Evolutionary conservation across 1,284 basidiomycete genomes (phyloP).

Genomic region (Rhodotorula sp.): DNA sequence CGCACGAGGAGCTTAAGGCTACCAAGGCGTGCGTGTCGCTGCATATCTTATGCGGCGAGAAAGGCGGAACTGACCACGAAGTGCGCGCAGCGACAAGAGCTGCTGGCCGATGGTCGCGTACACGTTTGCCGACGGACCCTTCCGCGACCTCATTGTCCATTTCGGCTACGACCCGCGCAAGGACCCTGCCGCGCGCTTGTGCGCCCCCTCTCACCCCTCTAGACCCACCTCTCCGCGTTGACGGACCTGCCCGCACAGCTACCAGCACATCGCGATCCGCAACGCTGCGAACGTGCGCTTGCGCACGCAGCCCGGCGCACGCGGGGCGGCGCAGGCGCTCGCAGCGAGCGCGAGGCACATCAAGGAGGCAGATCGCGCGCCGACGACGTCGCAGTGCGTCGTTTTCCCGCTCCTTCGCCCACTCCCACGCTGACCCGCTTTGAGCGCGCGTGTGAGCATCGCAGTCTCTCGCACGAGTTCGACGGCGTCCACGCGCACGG

Average conservation of each 20-base stretch:
- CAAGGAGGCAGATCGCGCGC: background rate
- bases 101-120: slow-evolving; percentile 62
- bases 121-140: slow-evolving; percentile 89
- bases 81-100: slow-evolving; percentile 52
- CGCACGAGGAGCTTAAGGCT: slow-evolving; percentile 65
- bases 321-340: slow-evolving; percentile 7
- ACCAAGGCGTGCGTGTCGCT: slow-evolving; percentile 64
- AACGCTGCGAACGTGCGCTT: slow-evolving; percentile 38
- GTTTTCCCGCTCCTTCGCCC: background rate
- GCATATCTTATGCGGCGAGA: too few relatives aligned
- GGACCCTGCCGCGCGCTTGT: slow-evolving; percentile 73
- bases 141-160: slow-evolving; percentile 82
- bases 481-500: slow-evolving; percentile 77
- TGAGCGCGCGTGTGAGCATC: background rate
- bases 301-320: slow-evolving; percentile 27
- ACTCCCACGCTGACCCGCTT: background rate
- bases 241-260: slow-evolving; percentile 31
- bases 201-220: slow-evolving; percentile 36
- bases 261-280: slow-evolving; percentile 45
- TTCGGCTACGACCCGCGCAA: slow-evolving; percentile 87
- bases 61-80: accelerated
- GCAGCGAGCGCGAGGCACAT: background rate
- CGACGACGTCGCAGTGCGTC: slow-evolving; percentile 44
- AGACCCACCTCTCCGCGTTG: background rate
- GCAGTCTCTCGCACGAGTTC: slow-evolving; percentile 71